phyloP scores from a whole-genome alignment of 2,329 filamentous ascomycete species.

The Curvularia hawaiiensis region DNA sequence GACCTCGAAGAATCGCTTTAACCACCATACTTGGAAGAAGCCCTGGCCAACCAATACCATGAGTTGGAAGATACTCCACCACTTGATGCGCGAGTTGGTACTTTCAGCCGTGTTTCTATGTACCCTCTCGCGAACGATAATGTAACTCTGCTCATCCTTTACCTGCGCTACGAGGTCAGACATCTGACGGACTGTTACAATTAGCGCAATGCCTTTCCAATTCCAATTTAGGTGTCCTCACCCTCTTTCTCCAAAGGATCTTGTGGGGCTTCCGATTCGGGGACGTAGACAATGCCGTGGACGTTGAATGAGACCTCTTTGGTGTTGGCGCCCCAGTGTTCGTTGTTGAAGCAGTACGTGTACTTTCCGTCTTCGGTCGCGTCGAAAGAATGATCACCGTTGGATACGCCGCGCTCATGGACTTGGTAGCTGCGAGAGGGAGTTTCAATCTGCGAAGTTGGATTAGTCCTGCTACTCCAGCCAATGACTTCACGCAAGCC shows the following conservation, averaged over 20 bases:
- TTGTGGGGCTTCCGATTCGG: conserved; percentile 79
- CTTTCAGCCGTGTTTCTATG: conserved; percentile 99
- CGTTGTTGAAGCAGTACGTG: conserved; percentile 98
- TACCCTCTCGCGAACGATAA: conserved; percentile 90
- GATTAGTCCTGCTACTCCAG: conserved; percentile 13
- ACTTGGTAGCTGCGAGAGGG: conserved; percentile 76
- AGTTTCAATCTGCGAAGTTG: conserved; percentile 69
- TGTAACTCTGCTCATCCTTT: conserved; percentile 98
- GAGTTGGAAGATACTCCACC: conserved; percentile 99
- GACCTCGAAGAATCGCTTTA: conserved; percentile 96
- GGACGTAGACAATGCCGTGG: conserved; percentile 96
- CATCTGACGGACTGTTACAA: conserved; percentile 71
- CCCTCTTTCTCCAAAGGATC: conserved; percentile 92
- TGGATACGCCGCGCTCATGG: conserved; percentile 80
- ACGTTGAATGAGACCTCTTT: conserved; percentile 99
- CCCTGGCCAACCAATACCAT: conserved; percentile 87
- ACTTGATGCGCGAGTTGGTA: conserved; percentile 96
- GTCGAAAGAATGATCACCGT: conserved; percentile 91
- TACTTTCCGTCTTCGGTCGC: conserved; percentile 86
- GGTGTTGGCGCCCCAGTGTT: conserved; percentile 93
- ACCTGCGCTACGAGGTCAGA: conserved; percentile 87
- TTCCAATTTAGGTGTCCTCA: conserved; percentile 50
- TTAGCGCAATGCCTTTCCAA: conserved; percentile 17
- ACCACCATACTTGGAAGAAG: conserved; percentile 98
- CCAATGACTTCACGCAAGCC: background rate